These are phyloP conservation scores for Wallemia ichthyophaga DNA, from an alignment of 1,284 basidiomycete species.

Conservation along the genomic window DNA sequence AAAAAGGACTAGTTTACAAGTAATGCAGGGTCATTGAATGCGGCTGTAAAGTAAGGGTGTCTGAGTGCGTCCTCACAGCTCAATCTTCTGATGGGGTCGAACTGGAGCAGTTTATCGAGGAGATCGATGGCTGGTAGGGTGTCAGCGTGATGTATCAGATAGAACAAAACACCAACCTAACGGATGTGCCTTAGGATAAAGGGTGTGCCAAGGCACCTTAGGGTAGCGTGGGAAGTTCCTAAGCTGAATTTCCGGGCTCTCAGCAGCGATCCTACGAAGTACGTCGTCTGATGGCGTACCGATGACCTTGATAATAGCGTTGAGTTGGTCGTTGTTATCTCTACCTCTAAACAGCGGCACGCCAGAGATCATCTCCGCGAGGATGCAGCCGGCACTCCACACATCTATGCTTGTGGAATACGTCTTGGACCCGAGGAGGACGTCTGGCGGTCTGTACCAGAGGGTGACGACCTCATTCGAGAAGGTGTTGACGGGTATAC, in stretches of 20 bases:
- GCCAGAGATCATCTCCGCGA: constrained; percentile 85
- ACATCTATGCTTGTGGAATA: constrained; percentile 98
- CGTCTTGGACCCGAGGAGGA: constrained; percentile 80
- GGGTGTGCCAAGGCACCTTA: constrained; percentile 60
- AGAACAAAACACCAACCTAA: constrained; percentile 26
- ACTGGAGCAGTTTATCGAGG: constrained; percentile 79
- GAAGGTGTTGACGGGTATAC: constrained; percentile 84
- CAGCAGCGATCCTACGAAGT: constrained; percentile 60
- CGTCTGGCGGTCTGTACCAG: constrained; percentile 98
- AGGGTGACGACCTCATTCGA: constrained; percentile 93
- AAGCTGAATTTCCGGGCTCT: constrained; percentile 77
- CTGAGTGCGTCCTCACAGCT: constrained; percentile 70
- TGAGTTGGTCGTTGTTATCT: constrained; percentile 89
- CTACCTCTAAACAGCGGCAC: constrained; percentile 87
- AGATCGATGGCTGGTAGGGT: constrained; percentile 46
- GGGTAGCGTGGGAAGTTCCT: constrained; percentile 73
- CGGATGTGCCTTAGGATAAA: constrained; percentile 71
- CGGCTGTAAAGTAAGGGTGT: constrained; percentile 57
- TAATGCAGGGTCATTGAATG: not conserved
- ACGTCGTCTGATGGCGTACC: constrained; percentile 80
- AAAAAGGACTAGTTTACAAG: not conserved
- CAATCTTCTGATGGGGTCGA: constrained; percentile 76
- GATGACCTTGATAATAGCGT: constrained; percentile 90
- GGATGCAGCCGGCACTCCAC: constrained; percentile 97
- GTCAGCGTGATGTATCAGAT: not conserved